Evolutionary conservation across 1,139 yeast species (phyloP).

Genomic region (Hansenula sp.): DNA sequence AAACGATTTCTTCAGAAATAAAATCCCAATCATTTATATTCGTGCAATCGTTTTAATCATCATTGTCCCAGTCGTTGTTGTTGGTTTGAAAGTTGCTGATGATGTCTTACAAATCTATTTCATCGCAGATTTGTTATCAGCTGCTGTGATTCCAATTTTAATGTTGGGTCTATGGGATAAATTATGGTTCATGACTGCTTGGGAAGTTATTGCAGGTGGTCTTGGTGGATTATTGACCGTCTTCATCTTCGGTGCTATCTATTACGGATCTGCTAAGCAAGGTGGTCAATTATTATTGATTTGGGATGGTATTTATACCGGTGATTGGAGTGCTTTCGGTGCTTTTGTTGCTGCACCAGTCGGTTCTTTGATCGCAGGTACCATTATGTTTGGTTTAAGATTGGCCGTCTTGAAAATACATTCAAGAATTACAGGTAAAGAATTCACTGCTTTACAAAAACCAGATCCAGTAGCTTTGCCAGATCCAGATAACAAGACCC

Average conservation of each 20-base stretch:
- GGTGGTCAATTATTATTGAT: constrained; percentile 74
- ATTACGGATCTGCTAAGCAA: constrained; percentile 63
- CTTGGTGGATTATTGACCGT: constrained; percentile 77
- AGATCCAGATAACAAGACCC: neutral
- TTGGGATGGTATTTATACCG: constrained; percentile 74
- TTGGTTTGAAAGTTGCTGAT: constrained; percentile 77
- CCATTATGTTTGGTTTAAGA: constrained; percentile 50
- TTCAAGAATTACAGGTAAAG: constrained; percentile 36
- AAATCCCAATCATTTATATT: constrained; percentile 58
- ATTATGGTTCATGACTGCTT: constrained; percentile 65
- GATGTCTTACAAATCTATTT: constrained; percentile 82
- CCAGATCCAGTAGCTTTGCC: constrained; percentile 24
- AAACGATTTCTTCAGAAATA: constrained; percentile 85
- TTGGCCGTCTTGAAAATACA: constrained; percentile 33
- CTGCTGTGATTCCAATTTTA: constrained; percentile 82
- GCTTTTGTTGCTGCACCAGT: constrained; percentile 91
- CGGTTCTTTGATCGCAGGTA: constrained; percentile 66
- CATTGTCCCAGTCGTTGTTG: constrained; percentile 81
- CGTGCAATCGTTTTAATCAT: constrained; percentile 71
- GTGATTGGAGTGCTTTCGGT: constrained; percentile 91
- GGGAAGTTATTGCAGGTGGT: constrained; percentile 82
- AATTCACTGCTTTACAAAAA: constrained; percentile 56
- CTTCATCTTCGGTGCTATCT: constrained; percentile 79
- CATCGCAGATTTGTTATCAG: constrained; percentile 85
- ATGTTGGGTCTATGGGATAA: constrained; percentile 70